Percentiles rank a stretch among this genome's conserved stretches.
Conservation (phyloP, 2,329 filamentous ascomycete genomes). For the Zymoseptoria pseudotritici region DNA sequence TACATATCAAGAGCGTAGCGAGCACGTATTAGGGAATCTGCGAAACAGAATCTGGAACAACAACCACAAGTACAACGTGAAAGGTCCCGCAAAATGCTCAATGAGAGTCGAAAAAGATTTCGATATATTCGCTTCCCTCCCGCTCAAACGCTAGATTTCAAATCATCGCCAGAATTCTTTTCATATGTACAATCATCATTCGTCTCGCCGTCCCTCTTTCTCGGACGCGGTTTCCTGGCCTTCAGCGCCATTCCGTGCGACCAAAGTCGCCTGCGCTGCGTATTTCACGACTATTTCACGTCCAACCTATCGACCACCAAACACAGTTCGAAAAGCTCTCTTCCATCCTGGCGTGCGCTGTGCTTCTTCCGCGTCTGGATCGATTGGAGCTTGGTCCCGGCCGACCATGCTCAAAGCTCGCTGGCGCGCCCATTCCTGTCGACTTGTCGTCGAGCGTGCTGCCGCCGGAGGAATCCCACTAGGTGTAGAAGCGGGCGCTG, state of each 20-base stretch:
- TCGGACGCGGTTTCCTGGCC: not conserved
- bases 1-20: not conserved
- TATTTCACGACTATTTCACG: not conserved
- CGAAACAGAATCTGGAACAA: not conserved
- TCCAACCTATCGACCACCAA: constrained; percentile 3
- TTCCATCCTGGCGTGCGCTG: constrained; percentile 21
- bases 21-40: not conserved
- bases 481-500: not conserved
- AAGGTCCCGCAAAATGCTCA: not conserved
- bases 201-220: not conserved
- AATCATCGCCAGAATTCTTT: not conserved
- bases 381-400: constrained; percentile 12
- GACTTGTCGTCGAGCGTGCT: constrained; percentile 18
- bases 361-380: constrained; percentile 25
- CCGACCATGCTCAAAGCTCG: constrained; percentile 39
- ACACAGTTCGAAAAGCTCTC: constrained; percentile 24
- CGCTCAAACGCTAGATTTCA: not conserved
- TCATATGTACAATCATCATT: not conserved
- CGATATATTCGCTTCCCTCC: not conserved
- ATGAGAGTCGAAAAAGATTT: not conserved
- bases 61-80: not conserved
- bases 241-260: not conserved
- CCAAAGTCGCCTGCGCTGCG: not conserved
- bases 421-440: constrained; percentile 40
- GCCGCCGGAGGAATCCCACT: constrained; percentile 7